Conservation (phyloP, 345 rosid genomes). For the Aquilaria yunnanensis region DNA sequence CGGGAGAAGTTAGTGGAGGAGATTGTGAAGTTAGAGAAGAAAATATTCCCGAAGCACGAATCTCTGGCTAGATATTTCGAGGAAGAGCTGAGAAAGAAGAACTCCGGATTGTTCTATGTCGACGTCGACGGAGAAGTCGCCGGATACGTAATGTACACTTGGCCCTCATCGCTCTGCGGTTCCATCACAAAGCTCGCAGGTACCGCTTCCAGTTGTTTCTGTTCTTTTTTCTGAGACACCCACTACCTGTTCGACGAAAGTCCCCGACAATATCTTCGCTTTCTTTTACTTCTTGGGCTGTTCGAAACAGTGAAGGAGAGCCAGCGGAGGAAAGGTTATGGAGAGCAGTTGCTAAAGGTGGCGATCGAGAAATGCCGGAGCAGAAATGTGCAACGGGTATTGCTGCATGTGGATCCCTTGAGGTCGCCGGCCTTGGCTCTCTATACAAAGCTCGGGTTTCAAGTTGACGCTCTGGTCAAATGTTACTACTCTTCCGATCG, state of each 20-base stretch:
- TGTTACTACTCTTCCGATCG: conserved; percentile 69
- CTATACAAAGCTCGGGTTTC: conserved; percentile 71
- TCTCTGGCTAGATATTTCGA: conserved; percentile 64
- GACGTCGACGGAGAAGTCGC: conserved; percentile 35
- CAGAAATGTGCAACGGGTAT: conserved; percentile 56
- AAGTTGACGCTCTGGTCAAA: conserved; percentile 45
- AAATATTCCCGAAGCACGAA: conserved; percentile 75
- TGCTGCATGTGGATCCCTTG: conserved; percentile 74
- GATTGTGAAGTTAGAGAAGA: conserved; percentile 66
- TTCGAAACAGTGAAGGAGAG: conserved; percentile 55
- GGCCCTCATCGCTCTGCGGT: conserved; percentile 70
- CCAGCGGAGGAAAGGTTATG: conserved; percentile 56
- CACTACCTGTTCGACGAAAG: conserved; percentile 44
- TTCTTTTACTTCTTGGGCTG: neutral
- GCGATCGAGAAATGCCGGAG: conserved; percentile 63
- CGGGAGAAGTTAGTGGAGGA: conserved; percentile 44
- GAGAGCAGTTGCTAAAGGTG: conserved; percentile 61
- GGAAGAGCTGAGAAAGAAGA: conserved; percentile 62
- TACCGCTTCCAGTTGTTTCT: neutral
- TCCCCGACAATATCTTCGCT: conserved; percentile 2
- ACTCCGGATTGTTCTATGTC: conserved; percentile 58
- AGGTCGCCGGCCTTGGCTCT: conserved; percentile 60
- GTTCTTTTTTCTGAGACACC: neutral
- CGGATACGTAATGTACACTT: conserved; percentile 66
- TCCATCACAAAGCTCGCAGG: conserved; percentile 89